Percentiles rank a stretch among this genome's conserved stretches.
phyloP scores from a whole-genome alignment of 352 stramenopile species.

The Globisporangium solare region DNA sequence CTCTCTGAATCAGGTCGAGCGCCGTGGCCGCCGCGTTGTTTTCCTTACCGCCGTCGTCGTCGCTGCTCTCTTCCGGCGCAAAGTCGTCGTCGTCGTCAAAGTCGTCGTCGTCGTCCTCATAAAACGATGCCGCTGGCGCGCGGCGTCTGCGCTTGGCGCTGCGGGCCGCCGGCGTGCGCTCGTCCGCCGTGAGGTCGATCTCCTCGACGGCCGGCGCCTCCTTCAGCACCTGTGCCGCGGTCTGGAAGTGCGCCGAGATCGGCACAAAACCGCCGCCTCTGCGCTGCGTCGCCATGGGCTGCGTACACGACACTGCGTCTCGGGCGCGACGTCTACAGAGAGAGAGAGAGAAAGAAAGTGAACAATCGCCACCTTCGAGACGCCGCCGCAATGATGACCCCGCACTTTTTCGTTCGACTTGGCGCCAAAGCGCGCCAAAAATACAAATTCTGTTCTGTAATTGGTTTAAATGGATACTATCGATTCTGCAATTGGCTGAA shows the following conservation, averaged over 20 bases:
- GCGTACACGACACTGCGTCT: neutral
- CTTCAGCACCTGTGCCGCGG: conserved; percentile 15
- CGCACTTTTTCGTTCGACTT: neutral
- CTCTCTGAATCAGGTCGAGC: conserved; percentile 35
- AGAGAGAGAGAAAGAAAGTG: neutral
- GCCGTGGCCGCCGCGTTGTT: conserved; percentile 16
- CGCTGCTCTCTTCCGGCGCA: conserved; percentile 4
- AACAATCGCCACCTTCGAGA: no score
- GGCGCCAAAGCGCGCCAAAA: conserved; percentile 1
- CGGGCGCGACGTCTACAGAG: neutral
- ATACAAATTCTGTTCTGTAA: neutral
- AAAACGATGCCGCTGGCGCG: conserved; percentile 25
- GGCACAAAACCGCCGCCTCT: conserved; percentile 31
- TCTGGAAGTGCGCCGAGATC: conserved; percentile 58
- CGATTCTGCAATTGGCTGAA: conserved; percentile 5
- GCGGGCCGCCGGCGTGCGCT: conserved; percentile 6
- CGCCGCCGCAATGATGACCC: no score
- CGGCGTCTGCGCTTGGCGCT: conserved; percentile 1
- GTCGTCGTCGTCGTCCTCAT: conserved; percentile 48
- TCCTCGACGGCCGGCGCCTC: conserved; percentile 18
- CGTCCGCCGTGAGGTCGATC: conserved; percentile 40
- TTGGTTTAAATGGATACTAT: neutral
- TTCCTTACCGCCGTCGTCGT: conserved; percentile 24
- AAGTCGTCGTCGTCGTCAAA: conserved; percentile 1
- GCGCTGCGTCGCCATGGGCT: conserved; percentile 10